Conservation (phyloP, 2,329 filamentous ascomycete genomes). For the Alternaria sp. region DNA sequence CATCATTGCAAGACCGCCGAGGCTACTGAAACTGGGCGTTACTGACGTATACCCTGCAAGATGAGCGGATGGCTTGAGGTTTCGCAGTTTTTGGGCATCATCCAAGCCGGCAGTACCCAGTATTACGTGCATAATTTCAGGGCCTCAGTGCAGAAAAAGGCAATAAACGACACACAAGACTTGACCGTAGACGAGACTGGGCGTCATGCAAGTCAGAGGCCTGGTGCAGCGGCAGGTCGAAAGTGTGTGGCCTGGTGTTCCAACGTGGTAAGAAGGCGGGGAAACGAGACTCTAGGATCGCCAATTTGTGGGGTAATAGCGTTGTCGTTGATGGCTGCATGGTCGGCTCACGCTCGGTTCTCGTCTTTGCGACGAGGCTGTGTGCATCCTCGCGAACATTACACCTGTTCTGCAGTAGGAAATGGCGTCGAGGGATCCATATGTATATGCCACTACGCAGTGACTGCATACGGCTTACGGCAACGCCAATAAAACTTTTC, state of each 20-base stretch:
- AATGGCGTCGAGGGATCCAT: constrained; percentile 20
- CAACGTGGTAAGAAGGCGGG: constrained; percentile 50
- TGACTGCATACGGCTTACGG: constrained; percentile 25
- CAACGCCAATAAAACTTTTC: constrained; percentile 33
- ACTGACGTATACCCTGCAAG: constrained; percentile 11
- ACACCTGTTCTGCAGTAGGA: constrained; percentile 21
- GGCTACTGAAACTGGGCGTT: background rate
- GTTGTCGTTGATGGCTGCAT: constrained; percentile 32
- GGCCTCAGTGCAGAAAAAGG: constrained; percentile 32
- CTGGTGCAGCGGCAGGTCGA: constrained; percentile 27
- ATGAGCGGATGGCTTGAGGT: constrained; percentile 25
- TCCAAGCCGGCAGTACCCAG: constrained; percentile 16
- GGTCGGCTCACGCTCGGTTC: constrained; percentile 33
- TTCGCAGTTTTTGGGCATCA: constrained; percentile 25
- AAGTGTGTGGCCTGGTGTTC: constrained; percentile 33
- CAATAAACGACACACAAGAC: constrained; percentile 19
- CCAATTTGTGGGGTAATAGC: constrained; percentile 52
- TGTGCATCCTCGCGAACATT: constrained; percentile 27
- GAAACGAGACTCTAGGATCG: constrained; percentile 39
- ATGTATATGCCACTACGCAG: constrained; percentile 12
- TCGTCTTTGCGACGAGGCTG: constrained; percentile 38
- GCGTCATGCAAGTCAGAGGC: constrained; percentile 49
- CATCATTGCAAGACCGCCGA: constrained; percentile 5
- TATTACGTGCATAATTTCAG: constrained; percentile 33
- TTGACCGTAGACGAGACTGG: constrained; percentile 35